Evolutionary conservation across 768 basidiomycete genomes (phyloP).

Genomic region (Fomitopsis pulvina): DNA sequence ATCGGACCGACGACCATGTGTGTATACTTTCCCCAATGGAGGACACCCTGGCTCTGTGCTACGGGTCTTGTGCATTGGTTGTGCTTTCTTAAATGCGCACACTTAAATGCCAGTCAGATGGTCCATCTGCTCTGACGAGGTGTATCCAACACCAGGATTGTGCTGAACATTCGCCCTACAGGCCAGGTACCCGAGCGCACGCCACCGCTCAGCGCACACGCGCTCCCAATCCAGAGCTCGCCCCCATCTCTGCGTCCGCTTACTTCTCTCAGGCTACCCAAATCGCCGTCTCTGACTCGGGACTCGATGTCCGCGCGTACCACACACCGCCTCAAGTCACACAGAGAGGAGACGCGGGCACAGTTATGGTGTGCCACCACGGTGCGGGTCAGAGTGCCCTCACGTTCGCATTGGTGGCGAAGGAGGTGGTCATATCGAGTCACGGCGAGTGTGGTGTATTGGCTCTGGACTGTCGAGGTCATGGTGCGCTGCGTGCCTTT

Average conservation of each 20-base stretch:
- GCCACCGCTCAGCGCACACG: slow-evolving; percentile 20
- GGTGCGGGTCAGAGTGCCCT: slow-evolving; percentile 91
- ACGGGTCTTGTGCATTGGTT: neutral
- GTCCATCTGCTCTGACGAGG: neutral
- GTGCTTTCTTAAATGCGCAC: neutral
- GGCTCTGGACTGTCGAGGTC: slow-evolving; percentile 76
- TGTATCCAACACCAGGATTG: neutral
- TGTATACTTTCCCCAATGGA: slow-evolving; percentile 22
- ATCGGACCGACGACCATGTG: slow-evolving; percentile 61
- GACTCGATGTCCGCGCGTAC: slow-evolving; percentile 73
- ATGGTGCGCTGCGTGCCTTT: slow-evolving; percentile 50
- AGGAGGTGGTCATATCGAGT: slow-evolving; percentile 55
- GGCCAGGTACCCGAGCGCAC: slow-evolving; percentile 10
- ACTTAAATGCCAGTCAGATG: too few species aligned
- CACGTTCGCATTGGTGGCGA: slow-evolving; percentile 88
- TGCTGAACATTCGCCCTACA: slow-evolving; percentile 2
- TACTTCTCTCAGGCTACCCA: slow-evolving; percentile 81
- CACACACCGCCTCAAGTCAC: slow-evolving; percentile 63
- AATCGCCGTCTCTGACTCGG: slow-evolving; percentile 55
- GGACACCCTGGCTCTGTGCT: too few species aligned
- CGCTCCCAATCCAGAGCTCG: slow-evolving; percentile 53
- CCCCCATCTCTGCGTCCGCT: slow-evolving; percentile 69
- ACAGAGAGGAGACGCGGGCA: slow-evolving; percentile 38
- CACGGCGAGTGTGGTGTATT: slow-evolving; percentile 76
- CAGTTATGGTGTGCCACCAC: slow-evolving; percentile 89